A percentile compares a stretch with the other conserved stretches of the same genome.
Conservation (phyloP, 257 asterid genomes). For the Scutellaria barbata region DNA sequence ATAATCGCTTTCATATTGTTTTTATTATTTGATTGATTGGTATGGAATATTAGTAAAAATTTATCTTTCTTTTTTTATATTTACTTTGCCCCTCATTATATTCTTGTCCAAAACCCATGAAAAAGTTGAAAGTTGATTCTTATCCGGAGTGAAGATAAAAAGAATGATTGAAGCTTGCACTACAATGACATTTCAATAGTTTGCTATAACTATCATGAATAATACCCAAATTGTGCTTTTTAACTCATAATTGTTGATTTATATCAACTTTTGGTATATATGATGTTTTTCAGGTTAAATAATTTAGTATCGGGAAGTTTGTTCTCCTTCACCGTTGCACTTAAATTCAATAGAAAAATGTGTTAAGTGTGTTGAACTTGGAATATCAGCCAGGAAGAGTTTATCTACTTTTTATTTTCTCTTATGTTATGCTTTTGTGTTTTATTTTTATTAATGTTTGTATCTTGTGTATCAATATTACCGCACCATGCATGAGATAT, state of each 20-base stretch:
- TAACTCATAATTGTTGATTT: neutral
- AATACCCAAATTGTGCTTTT: neutral
- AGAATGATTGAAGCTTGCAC: constrained; percentile 33
- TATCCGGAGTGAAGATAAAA: constrained; percentile 25
- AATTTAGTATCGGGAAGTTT: neutral
- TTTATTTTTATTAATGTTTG: too few species aligned
- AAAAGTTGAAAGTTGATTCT: constrained; percentile 20
- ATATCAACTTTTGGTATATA: neutral
- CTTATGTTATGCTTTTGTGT: neutral
- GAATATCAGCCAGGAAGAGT: too few species aligned
- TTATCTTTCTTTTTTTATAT: too few species aligned
- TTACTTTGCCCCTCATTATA: neutral
- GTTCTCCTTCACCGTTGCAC: neutral
- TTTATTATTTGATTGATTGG: too few species aligned
- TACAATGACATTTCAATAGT: constrained; percentile 28
- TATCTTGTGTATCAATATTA: too few species aligned
- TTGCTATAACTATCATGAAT: constrained; percentile 3
- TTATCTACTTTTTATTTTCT: too few species aligned
- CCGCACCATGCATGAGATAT: too few species aligned
- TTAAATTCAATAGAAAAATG: neutral
- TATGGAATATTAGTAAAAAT: too few species aligned
- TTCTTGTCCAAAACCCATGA: constrained; percentile 25
- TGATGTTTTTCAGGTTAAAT: neutral
- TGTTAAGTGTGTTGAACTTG: too few species aligned
- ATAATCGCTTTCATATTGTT: too few species aligned